phyloP scores from a whole-genome alignment of 257 asterid species.

The Solanum tarijense region DNA sequence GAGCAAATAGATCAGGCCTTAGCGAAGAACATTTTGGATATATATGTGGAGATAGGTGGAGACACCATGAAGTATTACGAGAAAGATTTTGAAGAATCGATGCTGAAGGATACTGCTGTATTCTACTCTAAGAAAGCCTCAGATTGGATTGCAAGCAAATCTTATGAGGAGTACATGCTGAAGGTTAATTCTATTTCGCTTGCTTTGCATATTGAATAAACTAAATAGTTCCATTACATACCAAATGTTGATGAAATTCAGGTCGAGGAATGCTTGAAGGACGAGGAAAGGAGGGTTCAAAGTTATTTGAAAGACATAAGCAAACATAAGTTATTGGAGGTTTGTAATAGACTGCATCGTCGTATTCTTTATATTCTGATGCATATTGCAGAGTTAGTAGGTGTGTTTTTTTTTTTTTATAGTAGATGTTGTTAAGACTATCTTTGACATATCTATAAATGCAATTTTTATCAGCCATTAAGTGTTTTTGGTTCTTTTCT shows the following conservation, averaged over 20 bases:
- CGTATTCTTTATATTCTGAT: not conserved
- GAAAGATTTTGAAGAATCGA: slow-evolving; percentile 27
- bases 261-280: slow-evolving; percentile 23
- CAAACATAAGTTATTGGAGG: slow-evolving; percentile 22
- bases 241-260: not conserved
- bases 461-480: not conserved
- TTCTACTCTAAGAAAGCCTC: slow-evolving; percentile 26
- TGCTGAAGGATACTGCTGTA: slow-evolving; percentile 17
- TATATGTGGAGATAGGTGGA: slow-evolving; percentile 23
- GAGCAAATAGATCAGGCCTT: slow-evolving; percentile 16
- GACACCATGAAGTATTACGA: slow-evolving; percentile 10
- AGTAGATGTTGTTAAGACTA: not conserved
- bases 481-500: not conserved
- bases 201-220: not conserved
- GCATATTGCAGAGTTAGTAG: not conserved
- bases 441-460: not conserved
- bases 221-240: not conserved
- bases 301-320: slow-evolving; percentile 13
- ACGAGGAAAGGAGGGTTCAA: slow-evolving; percentile 19
- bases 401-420: not conserved
- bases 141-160: slow-evolving; percentile 16
- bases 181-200: slow-evolving; percentile 16
- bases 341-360: not conserved
- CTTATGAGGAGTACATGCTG: slow-evolving; percentile 14
- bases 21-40: slow-evolving; percentile 17